Percentiles rank a stretch among this genome's conserved stretches.
Evolutionary conservation across 1,139 yeast genomes (phyloP).

Genomic region (Lodderomyces parapsilosis): DNA sequence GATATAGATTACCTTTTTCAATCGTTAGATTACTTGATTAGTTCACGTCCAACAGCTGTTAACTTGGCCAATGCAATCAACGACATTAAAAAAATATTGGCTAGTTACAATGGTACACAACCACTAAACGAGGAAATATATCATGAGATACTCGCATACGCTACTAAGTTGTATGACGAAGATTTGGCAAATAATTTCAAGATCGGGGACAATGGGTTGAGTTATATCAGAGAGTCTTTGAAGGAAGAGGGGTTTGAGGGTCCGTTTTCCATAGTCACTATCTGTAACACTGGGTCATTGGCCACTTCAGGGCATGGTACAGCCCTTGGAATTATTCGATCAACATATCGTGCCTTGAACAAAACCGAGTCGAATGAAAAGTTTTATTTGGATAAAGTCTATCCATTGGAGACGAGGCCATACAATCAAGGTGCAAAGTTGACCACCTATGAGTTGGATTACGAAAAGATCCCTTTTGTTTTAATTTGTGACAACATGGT

Average conservation of each 20-base stretch:
- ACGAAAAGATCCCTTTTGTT: conserved; percentile 84
- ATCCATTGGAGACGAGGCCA: conserved; percentile 92
- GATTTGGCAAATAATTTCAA: conserved; percentile 74
- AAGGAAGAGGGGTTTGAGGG: conserved; percentile 52
- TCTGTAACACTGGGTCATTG: conserved; percentile 83
- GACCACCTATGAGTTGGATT: conserved; percentile 85
- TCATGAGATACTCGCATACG: conserved; percentile 44
- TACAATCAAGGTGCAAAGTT: conserved; percentile 94
- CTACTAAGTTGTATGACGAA: conserved; percentile 62
- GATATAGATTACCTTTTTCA: conserved; percentile 31
- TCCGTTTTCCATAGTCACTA: conserved; percentile 78
- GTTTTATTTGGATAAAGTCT: conserved; percentile 63
- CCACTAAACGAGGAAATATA: conserved; percentile 30
- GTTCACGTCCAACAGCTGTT: conserved; percentile 94
- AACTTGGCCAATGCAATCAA: conserved; percentile 78
- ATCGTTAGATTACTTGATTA: conserved; percentile 63
- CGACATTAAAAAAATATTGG: conserved; percentile 46
- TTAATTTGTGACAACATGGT: conserved; percentile 92
- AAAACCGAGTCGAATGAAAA: conserved; percentile 22
- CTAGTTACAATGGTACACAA: conserved; percentile 9
- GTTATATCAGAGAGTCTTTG: conserved; percentile 55
- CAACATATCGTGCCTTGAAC: conserved; percentile 51
- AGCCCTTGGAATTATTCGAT: conserved; percentile 86
- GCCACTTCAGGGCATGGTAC: conserved; percentile 99
- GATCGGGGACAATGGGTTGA: conserved; percentile 80